Percentiles rank a stretch among this genome's conserved stretches.
Evolutionary conservation across 1,139 yeast species (phyloP).

Genomic region (Candida mesenterica): DNA sequence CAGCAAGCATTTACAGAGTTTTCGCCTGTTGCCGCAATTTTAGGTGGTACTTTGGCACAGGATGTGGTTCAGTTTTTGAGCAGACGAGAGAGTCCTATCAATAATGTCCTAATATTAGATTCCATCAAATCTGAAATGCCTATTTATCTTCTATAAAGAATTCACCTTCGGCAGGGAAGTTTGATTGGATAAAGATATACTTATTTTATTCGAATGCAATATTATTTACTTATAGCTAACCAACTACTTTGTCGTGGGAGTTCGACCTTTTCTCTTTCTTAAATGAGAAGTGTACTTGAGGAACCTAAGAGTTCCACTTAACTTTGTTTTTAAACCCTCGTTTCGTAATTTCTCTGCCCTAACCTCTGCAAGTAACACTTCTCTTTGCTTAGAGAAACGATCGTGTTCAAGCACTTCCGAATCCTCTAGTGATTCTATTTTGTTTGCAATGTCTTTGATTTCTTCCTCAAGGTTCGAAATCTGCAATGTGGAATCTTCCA

Average conservation of each 20-base stretch:
- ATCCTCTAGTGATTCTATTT: conserved; percentile 25
- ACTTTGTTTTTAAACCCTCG: conserved; percentile 26
- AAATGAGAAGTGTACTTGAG: conserved; percentile 43
- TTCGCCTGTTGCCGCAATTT: conserved; percentile 80
- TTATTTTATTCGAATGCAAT: no score
- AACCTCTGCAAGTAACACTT: conserved; percentile 23
- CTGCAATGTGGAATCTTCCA: conserved; percentile 48
- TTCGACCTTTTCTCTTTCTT: conserved; percentile 43
- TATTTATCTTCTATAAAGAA: conserved; percentile 49
- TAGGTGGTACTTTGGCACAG: conserved; percentile 91
- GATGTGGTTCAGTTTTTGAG: conserved; percentile 84
- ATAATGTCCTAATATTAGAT: conserved; percentile 76
- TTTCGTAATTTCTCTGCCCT: conserved; percentile 24
- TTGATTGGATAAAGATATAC: not conserved
- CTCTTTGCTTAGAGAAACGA: conserved; percentile 24
- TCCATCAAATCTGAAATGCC: conserved; percentile 75
- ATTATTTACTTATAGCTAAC: not conserved
- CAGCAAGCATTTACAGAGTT: conserved; percentile 66
- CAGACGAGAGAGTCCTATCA: conserved; percentile 75
- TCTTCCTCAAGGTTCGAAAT: conserved; percentile 30
- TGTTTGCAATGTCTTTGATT: conserved; percentile 30
- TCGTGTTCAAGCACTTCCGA: conserved; percentile 22
- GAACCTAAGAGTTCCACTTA: conserved; percentile 37
- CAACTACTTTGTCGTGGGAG: not conserved
- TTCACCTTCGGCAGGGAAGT: not conserved